phyloP scores from a whole-genome alignment of 2,329 filamentous ascomycete species.

The Cladosporium sp. region DNA sequence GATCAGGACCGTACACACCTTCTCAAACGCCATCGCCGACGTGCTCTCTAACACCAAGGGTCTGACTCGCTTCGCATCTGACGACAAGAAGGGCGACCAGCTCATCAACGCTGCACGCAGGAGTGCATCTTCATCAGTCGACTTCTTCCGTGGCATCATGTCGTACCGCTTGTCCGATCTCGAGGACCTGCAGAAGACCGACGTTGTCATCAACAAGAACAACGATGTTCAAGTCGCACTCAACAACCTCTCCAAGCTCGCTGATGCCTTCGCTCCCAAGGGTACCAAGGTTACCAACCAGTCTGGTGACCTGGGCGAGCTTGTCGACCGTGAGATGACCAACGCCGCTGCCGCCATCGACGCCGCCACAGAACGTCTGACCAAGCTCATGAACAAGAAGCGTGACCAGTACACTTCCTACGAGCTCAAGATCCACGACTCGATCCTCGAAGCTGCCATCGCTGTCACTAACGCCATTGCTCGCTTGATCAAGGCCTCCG shows the following conservation, averaged over 20 bases:
- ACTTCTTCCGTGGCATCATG: slow-evolving; percentile 91
- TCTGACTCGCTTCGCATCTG: slow-evolving; percentile 84
- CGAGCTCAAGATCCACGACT: slow-evolving; percentile 93
- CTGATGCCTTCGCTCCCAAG: slow-evolving; percentile 87
- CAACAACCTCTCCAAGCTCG: slow-evolving; percentile 89
- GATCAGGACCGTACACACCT: slow-evolving; percentile 88
- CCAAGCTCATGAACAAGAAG: slow-evolving; percentile 94
- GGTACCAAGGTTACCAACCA: slow-evolving; percentile 71
- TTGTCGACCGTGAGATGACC: slow-evolving; percentile 87
- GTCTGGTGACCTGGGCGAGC: slow-evolving; percentile 84
- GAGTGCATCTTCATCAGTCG: slow-evolving; percentile 82
- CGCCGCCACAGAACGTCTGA: slow-evolving; percentile 82
- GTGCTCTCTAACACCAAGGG: slow-evolving; percentile 97
- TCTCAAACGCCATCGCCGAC: slow-evolving; percentile 86
- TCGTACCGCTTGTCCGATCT: slow-evolving; percentile 91
- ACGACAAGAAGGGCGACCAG: slow-evolving; percentile 91
- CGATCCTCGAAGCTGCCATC: slow-evolving; percentile 87
- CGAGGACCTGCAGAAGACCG: slow-evolving; percentile 88
- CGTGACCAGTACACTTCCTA: slow-evolving; percentile 93
- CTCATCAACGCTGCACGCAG: slow-evolving; percentile 79
- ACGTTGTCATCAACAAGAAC: slow-evolving; percentile 96
- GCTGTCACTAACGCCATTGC: slow-evolving; percentile 94
- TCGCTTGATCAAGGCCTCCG: slow-evolving; percentile 91
- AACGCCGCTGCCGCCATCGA: slow-evolving; percentile 96
- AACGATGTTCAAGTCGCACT: slow-evolving; percentile 93